A percentile compares a stretch with the other conserved stretches of the same genome.
phyloP scores from a whole-genome alignment of 2,329 filamentous ascomycete species.

The Cladosporium halotolerans region DNA sequence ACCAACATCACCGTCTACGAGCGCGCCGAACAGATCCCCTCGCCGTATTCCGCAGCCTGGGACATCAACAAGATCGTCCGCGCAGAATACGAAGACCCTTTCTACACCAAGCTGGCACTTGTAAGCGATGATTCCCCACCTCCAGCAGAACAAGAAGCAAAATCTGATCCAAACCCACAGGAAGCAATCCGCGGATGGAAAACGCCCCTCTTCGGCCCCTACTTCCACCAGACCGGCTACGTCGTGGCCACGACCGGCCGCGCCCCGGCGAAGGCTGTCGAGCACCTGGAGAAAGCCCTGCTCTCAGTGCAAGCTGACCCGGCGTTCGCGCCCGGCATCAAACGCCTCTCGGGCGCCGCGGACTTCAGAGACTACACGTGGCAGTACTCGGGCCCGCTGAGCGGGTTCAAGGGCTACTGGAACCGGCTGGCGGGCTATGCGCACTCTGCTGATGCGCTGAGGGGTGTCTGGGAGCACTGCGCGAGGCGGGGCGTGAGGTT shows the following conservation, averaged over 20 bases:
- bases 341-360: conserved; percentile 29
- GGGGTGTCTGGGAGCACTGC: conserved; percentile 41
- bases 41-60: conserved; percentile 40
- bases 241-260: conserved; percentile 45
- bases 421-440: conserved; percentile 54
- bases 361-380: conserved; percentile 42
- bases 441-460: conserved; percentile 48
- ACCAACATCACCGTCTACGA: conserved; percentile 46
- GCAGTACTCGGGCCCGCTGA: conserved; percentile 45
- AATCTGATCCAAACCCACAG: not conserved
- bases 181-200: conserved; percentile 50
- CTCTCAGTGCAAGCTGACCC: conserved; percentile 38
- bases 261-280: conserved; percentile 44
- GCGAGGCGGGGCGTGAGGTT: conserved; percentile 38
- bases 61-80: conserved; percentile 43
- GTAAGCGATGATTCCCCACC: conserved; percentile 28
- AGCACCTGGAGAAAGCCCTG: conserved; percentile 40
- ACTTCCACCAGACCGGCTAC: conserved; percentile 48
- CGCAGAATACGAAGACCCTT: conserved; percentile 70
- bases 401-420: conserved; percentile 53
- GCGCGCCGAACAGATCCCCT: conserved; percentile 39
- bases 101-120: conserved; percentile 64
- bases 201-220: conserved; percentile 47
- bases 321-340: conserved; percentile 37
- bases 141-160: too few species aligned